These are phyloP conservation scores for Penicillium sp. DNA, from an alignment of 2,329 filamentous ascomycete genomes.

Conservation along the genomic window DNA sequence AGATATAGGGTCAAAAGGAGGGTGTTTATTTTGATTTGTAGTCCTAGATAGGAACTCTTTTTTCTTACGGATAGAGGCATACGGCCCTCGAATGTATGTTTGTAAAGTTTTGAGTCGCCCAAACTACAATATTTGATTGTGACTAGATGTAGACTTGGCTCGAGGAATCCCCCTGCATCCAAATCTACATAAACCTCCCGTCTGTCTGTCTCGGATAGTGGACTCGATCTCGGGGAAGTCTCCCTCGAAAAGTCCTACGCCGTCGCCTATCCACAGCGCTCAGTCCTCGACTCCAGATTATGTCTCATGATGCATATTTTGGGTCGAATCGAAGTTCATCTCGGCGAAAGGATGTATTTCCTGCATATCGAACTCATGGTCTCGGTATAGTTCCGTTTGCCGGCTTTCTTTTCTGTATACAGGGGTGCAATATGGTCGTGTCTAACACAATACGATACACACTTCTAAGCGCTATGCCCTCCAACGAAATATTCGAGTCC, in stretches of 20 bases:
- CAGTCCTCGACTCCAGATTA: slow-evolving; percentile 15
- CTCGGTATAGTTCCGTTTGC: neutral
- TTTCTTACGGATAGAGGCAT: neutral
- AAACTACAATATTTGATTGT: neutral
- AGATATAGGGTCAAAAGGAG: neutral
- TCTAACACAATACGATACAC: neutral
- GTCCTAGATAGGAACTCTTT: no score
- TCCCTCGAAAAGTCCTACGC: slow-evolving; percentile 10
- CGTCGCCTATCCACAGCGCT: slow-evolving; percentile 1
- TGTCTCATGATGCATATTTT: slow-evolving; percentile 8
- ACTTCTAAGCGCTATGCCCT: neutral
- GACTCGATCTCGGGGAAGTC: slow-evolving; percentile 11
- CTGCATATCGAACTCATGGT: neutral
- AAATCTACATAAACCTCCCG: slow-evolving; percentile 12
- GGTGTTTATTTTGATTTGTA: neutral
- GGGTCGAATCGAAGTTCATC: neutral
- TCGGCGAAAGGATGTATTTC: neutral
- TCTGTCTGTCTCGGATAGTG: slow-evolving; percentile 24
- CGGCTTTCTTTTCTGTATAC: neutral
- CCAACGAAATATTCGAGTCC: neutral
- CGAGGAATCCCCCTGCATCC: slow-evolving; percentile 3
- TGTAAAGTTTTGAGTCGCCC: no score
- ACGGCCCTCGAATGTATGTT: neutral
- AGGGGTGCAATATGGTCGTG: neutral
- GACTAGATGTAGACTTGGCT: neutral